Base-by-base conservation (phyloP, 441 rosid species). In the Brassica balearica region DNA sequence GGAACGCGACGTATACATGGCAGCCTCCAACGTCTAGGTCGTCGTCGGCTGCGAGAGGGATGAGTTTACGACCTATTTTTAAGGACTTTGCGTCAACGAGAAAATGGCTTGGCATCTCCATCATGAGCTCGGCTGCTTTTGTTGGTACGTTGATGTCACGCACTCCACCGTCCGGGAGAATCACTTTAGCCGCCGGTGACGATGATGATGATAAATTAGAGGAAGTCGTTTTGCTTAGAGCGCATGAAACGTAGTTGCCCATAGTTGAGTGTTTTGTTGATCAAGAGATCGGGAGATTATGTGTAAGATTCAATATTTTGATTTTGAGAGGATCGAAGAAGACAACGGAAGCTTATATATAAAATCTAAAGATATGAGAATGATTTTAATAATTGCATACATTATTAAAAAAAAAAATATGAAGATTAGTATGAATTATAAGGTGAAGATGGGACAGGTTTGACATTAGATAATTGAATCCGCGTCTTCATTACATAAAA, bases 81-180 rank as follows among this genome's bases (percentile, higher is more conserved):
- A 93, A 82, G 0, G 91, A 83, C 43, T 70, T 82, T 2, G 87
- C 51, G 73, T 91, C 83, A 0, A 81, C 86, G 17, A 91, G 70
- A 86, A 93, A 93, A 87, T 76, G 84, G 76, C 82, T 90, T 1
- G 98, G 92, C 4, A 78, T 79, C 65, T 91, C 98, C 56, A 93
- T 81, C 98, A 93, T 93, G 19, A 91, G 83, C 85, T 93, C 98
- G 3, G 96, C 98, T 1, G 90, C 98, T 71, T 85, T 90, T 27
- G 81, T 81, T 29, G 87, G 90, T 3, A 73, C 69, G 29, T 67
- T 43, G 76, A 90, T 38, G 34, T 86, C 88, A 71, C 72, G 81
- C 67, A 91, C 72, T 69, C 84, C 89, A 7, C 96, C 88, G n/a
- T 78, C 72, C 0, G 95, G 97, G 20, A 91, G 80, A 60, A 93